A percentile compares a stretch with the other conserved stretches of the same genome.
These are phyloP conservation scores for Penicillium janthinellum DNA, from an alignment of 2,329 filamentous ascomycete species.

Conservation along the genomic window DNA sequence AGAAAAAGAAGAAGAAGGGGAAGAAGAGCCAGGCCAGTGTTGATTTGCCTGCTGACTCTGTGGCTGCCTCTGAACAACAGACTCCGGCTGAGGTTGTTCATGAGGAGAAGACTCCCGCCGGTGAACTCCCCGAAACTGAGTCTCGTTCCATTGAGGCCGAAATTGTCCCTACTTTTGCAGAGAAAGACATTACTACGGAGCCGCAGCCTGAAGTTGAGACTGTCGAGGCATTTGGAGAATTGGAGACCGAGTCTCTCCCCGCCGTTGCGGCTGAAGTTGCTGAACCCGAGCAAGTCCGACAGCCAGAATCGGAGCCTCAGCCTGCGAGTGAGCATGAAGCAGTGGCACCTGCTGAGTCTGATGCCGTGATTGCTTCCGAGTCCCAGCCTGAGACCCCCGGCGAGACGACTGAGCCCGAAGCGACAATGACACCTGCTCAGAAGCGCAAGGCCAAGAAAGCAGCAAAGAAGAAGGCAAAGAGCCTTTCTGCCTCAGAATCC, in stretches of 20 bases:
- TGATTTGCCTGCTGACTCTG: slow-evolving; percentile 20
- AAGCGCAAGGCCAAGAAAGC: slow-evolving; percentile 16
- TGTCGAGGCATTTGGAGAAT: slow-evolving; percentile 1
- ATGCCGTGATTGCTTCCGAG: background rate
- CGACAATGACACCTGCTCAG: background rate
- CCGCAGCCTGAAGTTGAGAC: slow-evolving; percentile 3
- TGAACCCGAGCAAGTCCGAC: background rate
- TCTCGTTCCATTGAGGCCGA: slow-evolving; percentile 7
- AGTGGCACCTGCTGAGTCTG: background rate
- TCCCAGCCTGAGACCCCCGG: background rate
- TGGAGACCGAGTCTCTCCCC: slow-evolving; percentile 5
- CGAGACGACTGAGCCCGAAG: background rate
- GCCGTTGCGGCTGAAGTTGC: background rate
- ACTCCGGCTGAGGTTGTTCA: slow-evolving; percentile 3
- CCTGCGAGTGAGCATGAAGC: slow-evolving; percentile 7
- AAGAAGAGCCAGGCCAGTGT: slow-evolving; percentile 27
- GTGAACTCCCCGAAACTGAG: slow-evolving; percentile 1
- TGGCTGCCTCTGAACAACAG: slow-evolving; percentile 13
- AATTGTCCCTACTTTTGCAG: background rate
- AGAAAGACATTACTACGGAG: slow-evolving; percentile 2
- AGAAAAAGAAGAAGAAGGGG: slow-evolving; percentile 41
- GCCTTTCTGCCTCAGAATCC: slow-evolving; percentile 6
- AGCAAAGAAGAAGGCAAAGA: slow-evolving; percentile 21
- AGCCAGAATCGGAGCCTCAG: slow-evolving; percentile 8
- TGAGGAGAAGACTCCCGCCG: slow-evolving; percentile 10